phyloP scores from a whole-genome alignment of 2,329 filamentous ascomycete species.

The Xylaria sp. region DNA sequence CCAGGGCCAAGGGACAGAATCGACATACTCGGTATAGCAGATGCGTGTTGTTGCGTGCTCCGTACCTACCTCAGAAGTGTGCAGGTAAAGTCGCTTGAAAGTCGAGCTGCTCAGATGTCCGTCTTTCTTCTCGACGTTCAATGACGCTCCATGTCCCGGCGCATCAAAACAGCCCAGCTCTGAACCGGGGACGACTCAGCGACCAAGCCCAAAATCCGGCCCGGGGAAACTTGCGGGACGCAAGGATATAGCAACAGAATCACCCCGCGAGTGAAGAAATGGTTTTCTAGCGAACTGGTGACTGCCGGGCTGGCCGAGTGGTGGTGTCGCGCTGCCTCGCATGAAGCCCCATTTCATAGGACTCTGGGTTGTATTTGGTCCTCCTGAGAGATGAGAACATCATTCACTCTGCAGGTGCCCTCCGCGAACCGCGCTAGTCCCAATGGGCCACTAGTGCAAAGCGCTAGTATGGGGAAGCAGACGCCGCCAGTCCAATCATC shows the following conservation, averaged over 20 bases:
- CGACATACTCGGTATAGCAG: too few species aligned
- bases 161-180: constrained; percentile 1
- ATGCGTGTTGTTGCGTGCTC: too few species aligned
- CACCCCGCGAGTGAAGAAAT: background rate
- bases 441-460: constrained; percentile 7
- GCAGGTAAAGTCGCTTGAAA: background rate
- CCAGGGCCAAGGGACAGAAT: too few species aligned
- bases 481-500: constrained; percentile 9
- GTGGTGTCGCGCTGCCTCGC: constrained; percentile 2
- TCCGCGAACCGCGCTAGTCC: constrained; percentile 9
- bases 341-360: constrained; percentile 12
- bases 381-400: constrained; percentile 3
- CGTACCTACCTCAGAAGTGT: background rate
- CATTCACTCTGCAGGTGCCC: constrained; percentile 4
- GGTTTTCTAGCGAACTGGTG: background rate
- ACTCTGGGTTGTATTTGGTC: constrained; percentile 1
- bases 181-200: constrained; percentile 1
- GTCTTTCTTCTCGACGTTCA: constrained; percentile 6
- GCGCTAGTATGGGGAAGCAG: background rate
- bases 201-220: constrained; percentile 4
- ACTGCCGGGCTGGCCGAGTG: background rate
- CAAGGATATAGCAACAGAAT: background rate
- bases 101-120: constrained; percentile 5
- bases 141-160: constrained; percentile 10
- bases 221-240: constrained; percentile 6